Evolutionary conservation across 495 filamentous ascomycete species (phyloP).

Genomic region (Penicillium lagena): DNA sequence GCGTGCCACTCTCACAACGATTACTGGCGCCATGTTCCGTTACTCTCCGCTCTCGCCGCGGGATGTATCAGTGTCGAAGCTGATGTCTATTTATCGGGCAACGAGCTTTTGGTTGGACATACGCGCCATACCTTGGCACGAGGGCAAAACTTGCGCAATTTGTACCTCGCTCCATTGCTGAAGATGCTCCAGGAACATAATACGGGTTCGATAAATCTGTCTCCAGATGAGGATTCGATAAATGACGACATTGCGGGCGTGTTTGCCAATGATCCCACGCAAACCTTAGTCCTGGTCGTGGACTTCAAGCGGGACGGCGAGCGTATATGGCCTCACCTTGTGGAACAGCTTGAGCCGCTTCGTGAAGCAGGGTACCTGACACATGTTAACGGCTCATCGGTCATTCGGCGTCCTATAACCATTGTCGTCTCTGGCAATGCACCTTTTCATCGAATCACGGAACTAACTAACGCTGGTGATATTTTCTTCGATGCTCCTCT

Average conservation of each 20-base stretch:
- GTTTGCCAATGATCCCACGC: too few species aligned
- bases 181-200: too few species aligned
- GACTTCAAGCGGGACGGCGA: slow-evolving; percentile 36
- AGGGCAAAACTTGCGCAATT: slow-evolving; percentile 7
- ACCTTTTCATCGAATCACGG: slow-evolving; percentile 33
- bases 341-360: slow-evolving; percentile 33
- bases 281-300: too few species aligned
- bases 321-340: slow-evolving; percentile 28
- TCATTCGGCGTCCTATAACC: slow-evolving; percentile 34
- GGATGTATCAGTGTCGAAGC: slow-evolving; percentile 63
- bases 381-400: slow-evolving; percentile 25
- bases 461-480: slow-evolving; percentile 47
- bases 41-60: slow-evolving; percentile 38
- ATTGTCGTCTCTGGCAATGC: slow-evolving; percentile 49
- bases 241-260: too few species aligned
- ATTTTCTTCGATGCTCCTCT: slow-evolving; percentile 69
- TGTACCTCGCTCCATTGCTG: too few species aligned
- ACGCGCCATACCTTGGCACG: slow-evolving; percentile 20
- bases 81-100: slow-evolving; percentile 64
- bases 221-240: too few species aligned
- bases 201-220: too few species aligned
- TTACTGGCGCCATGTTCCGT: slow-evolving; percentile 15
- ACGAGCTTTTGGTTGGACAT: slow-evolving; percentile 48
- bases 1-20: slow-evolving; percentile 6
- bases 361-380: slow-evolving; percentile 33